phyloP scores from a whole-genome alignment of 1,284 basidiomycete species.

The Golubevia pallescens region DNA sequence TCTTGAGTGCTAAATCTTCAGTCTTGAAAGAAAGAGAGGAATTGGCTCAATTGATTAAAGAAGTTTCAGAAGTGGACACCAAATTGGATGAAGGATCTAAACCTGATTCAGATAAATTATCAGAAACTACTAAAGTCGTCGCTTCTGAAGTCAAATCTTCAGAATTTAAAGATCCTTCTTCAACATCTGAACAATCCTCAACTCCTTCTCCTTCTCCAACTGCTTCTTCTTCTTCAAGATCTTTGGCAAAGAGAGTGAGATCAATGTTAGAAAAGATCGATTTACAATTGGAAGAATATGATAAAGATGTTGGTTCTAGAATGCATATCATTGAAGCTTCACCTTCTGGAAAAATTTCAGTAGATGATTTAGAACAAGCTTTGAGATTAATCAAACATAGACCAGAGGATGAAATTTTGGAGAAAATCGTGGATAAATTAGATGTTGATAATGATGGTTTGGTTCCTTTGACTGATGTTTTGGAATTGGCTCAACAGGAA shows the following conservation, averaged over 20 bases:
- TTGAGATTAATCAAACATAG: constrained; percentile 60
- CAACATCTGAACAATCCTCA: neutral
- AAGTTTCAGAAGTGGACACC: constrained; percentile 16
- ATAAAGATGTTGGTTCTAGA: constrained; percentile 54
- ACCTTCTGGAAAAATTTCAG: constrained; percentile 59
- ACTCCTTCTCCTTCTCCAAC: constrained; percentile 6
- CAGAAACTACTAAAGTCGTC: neutral
- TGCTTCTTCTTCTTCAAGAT: constrained; percentile 24
- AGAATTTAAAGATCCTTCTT: neutral
- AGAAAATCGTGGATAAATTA: constrained; percentile 61
- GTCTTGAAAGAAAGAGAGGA: constrained; percentile 61
- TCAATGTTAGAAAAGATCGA: constrained; percentile 60
- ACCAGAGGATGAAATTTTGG: constrained; percentile 51
- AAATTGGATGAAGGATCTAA: neutral
- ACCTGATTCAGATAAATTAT: neutral
- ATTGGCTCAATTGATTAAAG: constrained; percentile 47
- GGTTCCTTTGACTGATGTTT: constrained; percentile 53
- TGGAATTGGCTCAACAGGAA: constrained; percentile 51
- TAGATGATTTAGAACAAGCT: constrained; percentile 57
- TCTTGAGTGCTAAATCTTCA: constrained; percentile 56
- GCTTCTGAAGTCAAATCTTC: neutral
- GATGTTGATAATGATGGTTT: constrained; percentile 60
- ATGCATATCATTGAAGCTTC: constrained; percentile 62
- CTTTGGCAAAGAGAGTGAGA: constrained; percentile 54
- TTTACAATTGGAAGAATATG: constrained; percentile 59